Base-by-base conservation (phyloP, 192 early-diverging fungal species). In the Backusella luteola region DNA sequence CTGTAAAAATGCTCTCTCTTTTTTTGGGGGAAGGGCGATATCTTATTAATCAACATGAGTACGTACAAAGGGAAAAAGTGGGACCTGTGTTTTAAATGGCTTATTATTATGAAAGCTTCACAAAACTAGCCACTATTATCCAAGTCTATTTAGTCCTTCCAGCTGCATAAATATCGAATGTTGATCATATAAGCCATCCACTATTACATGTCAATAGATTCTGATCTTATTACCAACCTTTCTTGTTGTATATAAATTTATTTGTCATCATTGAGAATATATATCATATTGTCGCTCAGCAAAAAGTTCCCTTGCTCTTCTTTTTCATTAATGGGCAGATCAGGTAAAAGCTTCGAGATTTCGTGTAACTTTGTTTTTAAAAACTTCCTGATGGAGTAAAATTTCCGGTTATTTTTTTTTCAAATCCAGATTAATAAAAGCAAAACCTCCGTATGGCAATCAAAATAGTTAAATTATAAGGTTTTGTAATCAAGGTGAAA, bases 381-480 rank as follows among this genome's bases (percentile, higher is more conserved):
- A 26, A 63, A 29, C 2, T 29, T 63, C 56, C 56, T 63, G 26
- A 63, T 29, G 11, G 23, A 63, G 56, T 63, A 63, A 63, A 63
- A 14, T 29, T 63, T 63, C 56, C 56, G 56, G 12, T 0, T 12
- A 14, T 14, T 63, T 8, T n/a, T 5, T 49, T 63, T 63, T 63
- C 3, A 63, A 14, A 12, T 63, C 26, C 56, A 63, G 56, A 11
- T 26, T 56, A 56, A 63, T 63, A 29, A 26, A 29, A 1, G 3
- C 12, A 63, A 63, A 63, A 63, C 56, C 56, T 8, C 56, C 56
- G 23, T 49, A n/a, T 19, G 46, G 46, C 3, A 49, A 49, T 49
- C 19, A 49, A 49, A 63, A 63, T 63, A 63, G 56, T 63, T n/a
- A 63, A 63, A 63, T 63, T 63, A 63, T 63, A 63, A 23, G 56